Evolutionary conservation across 257 asterid species (phyloP).

Genomic region (Capsicum baccatum): DNA sequence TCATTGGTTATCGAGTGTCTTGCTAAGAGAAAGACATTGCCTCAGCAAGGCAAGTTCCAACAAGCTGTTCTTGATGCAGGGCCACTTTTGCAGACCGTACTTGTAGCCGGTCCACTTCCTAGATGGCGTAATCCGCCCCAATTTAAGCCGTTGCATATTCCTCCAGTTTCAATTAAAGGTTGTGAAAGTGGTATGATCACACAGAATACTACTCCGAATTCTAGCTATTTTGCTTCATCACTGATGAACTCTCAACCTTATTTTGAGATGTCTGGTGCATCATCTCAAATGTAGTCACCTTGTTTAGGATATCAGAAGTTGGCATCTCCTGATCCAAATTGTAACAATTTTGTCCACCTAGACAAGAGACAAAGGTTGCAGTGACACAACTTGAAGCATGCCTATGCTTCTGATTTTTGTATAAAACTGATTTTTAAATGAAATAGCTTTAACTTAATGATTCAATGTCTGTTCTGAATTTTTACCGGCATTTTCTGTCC

Average conservation of each 20-base stretch:
- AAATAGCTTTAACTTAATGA: neutral
- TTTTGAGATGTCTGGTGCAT: constrained; percentile 33
- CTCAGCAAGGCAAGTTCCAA: constrained; percentile 37
- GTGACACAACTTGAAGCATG: constrained; percentile 14
- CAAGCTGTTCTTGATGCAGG: constrained; percentile 39
- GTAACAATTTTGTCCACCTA: constrained; percentile 32
- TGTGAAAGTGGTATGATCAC: neutral
- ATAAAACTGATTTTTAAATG: neutral
- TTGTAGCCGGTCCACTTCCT: constrained; percentile 39
- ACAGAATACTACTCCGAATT: constrained; percentile 1
- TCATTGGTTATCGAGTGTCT: constrained; percentile 58
- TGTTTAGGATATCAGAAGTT: neutral
- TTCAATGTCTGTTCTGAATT: neutral
- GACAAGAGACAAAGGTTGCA: constrained; percentile 49
- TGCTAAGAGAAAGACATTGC: constrained; percentile 44
- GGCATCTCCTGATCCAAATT: neutral
- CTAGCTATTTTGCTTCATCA: neutral
- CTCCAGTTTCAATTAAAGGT: constrained; percentile 28
- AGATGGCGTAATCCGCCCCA: constrained; percentile 46
- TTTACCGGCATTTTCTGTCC: neutral
- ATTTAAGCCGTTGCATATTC: constrained; percentile 27
- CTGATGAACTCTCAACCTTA: constrained; percentile 23
- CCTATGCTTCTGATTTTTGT: constrained; percentile 2
- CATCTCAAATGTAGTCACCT: constrained; percentile 27
- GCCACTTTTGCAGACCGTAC: constrained; percentile 41